These are phyloP conservation scores for Pisolithus sp. DNA, from an alignment of 768 basidiomycete species.

Conservation along the genomic window DNA sequence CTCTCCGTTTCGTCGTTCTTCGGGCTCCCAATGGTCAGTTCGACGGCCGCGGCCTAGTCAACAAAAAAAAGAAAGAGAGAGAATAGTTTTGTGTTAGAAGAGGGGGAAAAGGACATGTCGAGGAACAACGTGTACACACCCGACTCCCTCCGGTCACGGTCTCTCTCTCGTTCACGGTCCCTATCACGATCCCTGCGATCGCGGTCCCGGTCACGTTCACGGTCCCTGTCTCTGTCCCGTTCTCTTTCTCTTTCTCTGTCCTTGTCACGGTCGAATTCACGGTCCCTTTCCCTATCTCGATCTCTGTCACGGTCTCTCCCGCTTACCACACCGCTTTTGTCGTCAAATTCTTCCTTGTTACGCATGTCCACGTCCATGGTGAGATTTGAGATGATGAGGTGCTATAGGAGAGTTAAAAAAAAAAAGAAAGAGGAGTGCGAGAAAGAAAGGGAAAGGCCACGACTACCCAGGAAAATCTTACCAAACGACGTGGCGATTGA, in stretches of 20 bases:
- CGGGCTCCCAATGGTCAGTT: conserved; percentile 81
- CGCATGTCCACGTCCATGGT: conserved; percentile 81
- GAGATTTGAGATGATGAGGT: not conserved
- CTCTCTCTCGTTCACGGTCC: conserved; percentile 36
- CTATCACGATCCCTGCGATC: conserved; percentile 32
- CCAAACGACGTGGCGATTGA: conserved; percentile 1
- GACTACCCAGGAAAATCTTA: not conserved
- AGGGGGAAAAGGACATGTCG: not conserved
- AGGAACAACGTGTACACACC: conserved; percentile 31
- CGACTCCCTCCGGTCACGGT: conserved; percentile 51
- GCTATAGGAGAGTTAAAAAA: not conserved
- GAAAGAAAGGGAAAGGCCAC: conserved; percentile 2
- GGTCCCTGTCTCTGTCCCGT: conserved; percentile 36
- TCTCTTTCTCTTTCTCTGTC: conserved; percentile 26
- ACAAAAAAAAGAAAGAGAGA: too few relatives aligned
- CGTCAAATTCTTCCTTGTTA: conserved; percentile 65
- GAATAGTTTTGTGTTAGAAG: not conserved
- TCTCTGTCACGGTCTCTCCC: conserved; percentile 40
- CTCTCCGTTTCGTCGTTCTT: conserved; percentile 65
- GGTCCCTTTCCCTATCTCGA: conserved; percentile 27
- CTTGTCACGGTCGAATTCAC: conserved; percentile 25
- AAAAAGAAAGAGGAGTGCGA: conserved; percentile 6
- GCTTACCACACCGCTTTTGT: conserved; percentile 43
- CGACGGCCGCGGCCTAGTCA: conserved; percentile 41
- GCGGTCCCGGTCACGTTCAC: conserved; percentile 39